These are phyloP conservation scores for button mushroom (Agaricus bisporus) DNA, from an alignment of 768 basidiomycete species.

Conservation along the genomic window DNA sequence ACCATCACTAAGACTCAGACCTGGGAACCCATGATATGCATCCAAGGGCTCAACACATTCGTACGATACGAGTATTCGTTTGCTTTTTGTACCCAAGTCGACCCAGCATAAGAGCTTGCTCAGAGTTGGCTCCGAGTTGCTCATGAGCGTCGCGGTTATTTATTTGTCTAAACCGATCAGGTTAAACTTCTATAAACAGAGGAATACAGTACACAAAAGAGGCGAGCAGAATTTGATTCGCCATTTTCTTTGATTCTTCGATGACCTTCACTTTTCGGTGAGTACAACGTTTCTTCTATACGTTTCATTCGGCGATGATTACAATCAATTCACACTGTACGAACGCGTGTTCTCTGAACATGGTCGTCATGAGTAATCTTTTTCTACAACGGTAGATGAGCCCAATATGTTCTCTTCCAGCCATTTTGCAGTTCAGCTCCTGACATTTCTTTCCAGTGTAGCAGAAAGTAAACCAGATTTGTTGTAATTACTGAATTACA, in stretches of 20 bases:
- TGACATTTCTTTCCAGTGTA: not conserved
- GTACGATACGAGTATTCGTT: too few species aligned
- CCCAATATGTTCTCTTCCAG: conserved; percentile 17
- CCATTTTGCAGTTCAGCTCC: not conserved
- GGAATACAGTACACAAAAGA: too few species aligned
- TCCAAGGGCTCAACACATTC: too few species aligned
- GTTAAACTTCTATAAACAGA: not conserved
- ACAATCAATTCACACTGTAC: conserved; percentile 71
- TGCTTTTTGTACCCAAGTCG: too few species aligned
- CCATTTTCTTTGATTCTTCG: not conserved
- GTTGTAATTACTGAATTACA: conserved; percentile 11
- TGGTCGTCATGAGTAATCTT: conserved; percentile 41
- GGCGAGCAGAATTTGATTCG: not conserved
- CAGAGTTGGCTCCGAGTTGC: not conserved
- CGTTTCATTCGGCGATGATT: conserved; percentile 36
- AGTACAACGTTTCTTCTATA: conserved; percentile 13
- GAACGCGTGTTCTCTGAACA: conserved; percentile 40
- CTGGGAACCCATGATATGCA: not conserved
- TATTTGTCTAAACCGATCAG: not conserved
- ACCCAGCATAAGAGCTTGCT: too few species aligned
- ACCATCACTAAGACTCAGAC: not conserved
- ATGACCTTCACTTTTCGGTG: conserved; percentile 13
- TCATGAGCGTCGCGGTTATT: not conserved
- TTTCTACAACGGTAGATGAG: conserved; percentile 88
- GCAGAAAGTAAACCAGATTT: not conserved